A percentile compares a stretch with the other conserved stretches of the same genome.
Evolutionary conservation across 1,284 basidiomycete species (phyloP).

Genomic region (Trichosporon coremiiforme): DNA sequence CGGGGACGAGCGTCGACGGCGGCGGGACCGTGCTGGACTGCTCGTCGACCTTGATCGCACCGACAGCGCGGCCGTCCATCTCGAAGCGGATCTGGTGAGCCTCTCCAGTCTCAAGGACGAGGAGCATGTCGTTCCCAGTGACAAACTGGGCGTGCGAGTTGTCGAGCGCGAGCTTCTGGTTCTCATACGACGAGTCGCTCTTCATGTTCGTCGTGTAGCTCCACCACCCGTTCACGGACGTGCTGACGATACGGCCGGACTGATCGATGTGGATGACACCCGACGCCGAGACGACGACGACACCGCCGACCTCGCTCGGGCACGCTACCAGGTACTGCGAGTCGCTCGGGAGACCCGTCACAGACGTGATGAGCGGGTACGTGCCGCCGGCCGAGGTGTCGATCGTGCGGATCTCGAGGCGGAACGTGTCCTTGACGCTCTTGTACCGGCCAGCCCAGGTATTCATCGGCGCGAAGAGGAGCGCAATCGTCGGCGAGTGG

Average conservation of each 20-base stretch:
- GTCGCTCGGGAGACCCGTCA: constrained; percentile 82
- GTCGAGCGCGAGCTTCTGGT: constrained; percentile 65
- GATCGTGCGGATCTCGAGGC: constrained; percentile 84
- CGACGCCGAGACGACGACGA: constrained; percentile 77
- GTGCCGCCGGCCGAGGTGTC: constrained; percentile 71
- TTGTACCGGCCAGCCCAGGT: constrained; percentile 82
- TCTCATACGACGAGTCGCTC: constrained; percentile 45
- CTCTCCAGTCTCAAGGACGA: constrained; percentile 54
- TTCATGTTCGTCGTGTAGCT: constrained; percentile 67
- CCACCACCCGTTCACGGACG: constrained; percentile 85
- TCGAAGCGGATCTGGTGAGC: constrained; percentile 54
- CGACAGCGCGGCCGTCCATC: constrained; percentile 56
- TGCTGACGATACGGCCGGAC: constrained; percentile 70
- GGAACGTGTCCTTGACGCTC: constrained; percentile 66
- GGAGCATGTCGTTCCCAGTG: constrained; percentile 58
- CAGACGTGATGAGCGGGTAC: constrained; percentile 81
- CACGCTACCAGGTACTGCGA: constrained; percentile 75
- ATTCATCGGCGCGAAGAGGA: constrained; percentile 80
- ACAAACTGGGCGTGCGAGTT: constrained; percentile 74
- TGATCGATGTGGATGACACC: constrained; percentile 89
- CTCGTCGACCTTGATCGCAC: constrained; percentile 51
- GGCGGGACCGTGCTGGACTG: constrained; percentile 47
- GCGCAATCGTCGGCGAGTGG: constrained; percentile 89
- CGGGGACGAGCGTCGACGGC: constrained; percentile 42
- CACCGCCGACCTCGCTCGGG: constrained; percentile 78